Base-by-base conservation (phyloP, 2,329 filamentous ascomycete species). In the Cladosporium sphaerospermum region DNA sequence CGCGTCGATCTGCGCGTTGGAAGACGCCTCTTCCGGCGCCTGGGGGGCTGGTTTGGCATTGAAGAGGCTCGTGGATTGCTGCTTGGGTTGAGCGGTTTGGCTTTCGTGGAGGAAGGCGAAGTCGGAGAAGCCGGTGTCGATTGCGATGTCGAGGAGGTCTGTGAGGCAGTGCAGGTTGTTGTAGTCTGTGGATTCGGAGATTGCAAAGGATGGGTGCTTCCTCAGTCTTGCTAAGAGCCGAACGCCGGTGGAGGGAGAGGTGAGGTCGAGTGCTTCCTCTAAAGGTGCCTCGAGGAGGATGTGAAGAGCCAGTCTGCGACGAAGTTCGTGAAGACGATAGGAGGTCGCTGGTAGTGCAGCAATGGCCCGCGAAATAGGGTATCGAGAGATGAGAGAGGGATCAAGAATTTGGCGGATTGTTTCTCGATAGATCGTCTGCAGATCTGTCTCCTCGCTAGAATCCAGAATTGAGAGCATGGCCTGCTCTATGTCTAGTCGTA, bases 1-100 rank as follows among this genome's bases (percentile, higher is more conserved):
- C 18, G 71, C 73, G 67, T 96, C 90, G 33, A 96, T 75, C 9
- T 83, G 75, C 5, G 72, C 68, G 64, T 96, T 88, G 73, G 92
- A 95, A 3, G 71, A 66, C 2, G 59, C 67, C 44, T 78, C 73
- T 10, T 71, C 73, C 40, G 63, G 59, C 9, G 49, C 45, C 34
- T 56, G 34, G 36, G 49, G 9, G 57, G 10, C 54, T 62, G 66
- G 11, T 36, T 55, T 59, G 36, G 6, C 19, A 28, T 31, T 13
- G 56, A 28, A 28, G 19, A 41, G 28, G 34, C n/a, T 33, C 51
- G 32, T 39, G 46, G 9, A 33, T 56, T 33, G 37, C 49, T 8
- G 57, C 10, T 54, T 62, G 66, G 11, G 39, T 28, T 16, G 16
- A 37, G 28, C 32, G 14, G 32, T 53, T 18, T 49, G n/a, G 9